Percentiles rank a stretch among this genome's conserved stretches.
Conservation (phyloP, 768 basidiomycete species). For the Mycena capillaripes region DNA sequence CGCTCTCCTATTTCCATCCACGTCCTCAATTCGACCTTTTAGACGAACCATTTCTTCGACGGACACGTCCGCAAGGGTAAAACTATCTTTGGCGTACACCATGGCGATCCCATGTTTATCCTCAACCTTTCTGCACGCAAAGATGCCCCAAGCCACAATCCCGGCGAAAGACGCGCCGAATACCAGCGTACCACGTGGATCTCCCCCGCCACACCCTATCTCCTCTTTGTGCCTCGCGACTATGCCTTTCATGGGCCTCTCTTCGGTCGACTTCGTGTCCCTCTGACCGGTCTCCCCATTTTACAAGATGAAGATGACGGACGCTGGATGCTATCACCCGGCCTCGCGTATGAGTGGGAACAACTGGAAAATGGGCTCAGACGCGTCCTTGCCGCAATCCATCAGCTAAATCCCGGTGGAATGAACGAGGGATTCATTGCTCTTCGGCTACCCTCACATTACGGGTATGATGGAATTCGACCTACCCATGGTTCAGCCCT, state of each 20-base stretch:
- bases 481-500: not conserved
- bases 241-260: slow-evolving; percentile 11
- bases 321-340: not conserved
- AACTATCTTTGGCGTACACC: slow-evolving; percentile 1
- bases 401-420: not conserved
- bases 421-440: not conserved
- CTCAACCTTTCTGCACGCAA: not conserved
- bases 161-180: not conserved
- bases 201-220: not conserved
- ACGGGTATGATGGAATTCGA: not conserved
- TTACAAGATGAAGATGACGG: not conserved
- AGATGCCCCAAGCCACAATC: not conserved
- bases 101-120: not conserved
- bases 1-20: too few relatives aligned
- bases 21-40: not conserved
- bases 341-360: not conserved
- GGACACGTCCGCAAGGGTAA: not conserved
- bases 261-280: not conserved
- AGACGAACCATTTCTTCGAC: not conserved
- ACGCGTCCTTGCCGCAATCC: not conserved
- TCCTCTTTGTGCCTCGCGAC: slow-evolving; percentile 4
- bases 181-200: slow-evolving; percentile 7
- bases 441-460: not conserved
- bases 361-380: not conserved
- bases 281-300: not conserved